Evolutionary conservation across 2,329 filamentous ascomycete species (phyloP), one percentile per base, ranked within the genome.

Genomic region (Colletotrichum scovillei): DNA sequence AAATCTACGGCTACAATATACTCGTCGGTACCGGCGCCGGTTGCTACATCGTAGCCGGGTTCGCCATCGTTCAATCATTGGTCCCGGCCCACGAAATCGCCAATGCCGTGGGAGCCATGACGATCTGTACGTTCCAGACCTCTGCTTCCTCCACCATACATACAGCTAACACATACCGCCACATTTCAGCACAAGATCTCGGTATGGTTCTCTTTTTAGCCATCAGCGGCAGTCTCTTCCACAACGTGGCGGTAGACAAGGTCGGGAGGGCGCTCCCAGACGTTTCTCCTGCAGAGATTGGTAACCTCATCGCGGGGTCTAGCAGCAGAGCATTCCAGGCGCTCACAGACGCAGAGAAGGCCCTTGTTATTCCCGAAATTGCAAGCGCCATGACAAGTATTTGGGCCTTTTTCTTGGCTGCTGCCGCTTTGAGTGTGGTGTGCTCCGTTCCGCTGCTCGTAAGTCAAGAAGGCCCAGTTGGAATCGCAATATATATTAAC

Each of bases 1-100:
- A 77, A 2, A 78, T 82, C 1, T 83, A 83, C 73, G 82, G 81
- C 28, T 82, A 79, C 55, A 77, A 70, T 7, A 78, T 85, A 14
- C 76, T 88, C 11, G 67, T 86, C 3, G 86, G 83, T 2, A 73
- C 84, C 5, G 85, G 86, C 3, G 77, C 77, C 4, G 85, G 85
- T 4, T 78, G 76, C 24, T 83, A 79, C 71, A 76, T 81, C 12
- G 81, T 84, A 63, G 81, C 83, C 4, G 78, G 78, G 1, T 84
- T 83, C 69, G 76, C 82, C 4, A 79, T 85, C 32, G 80, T 78
- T 0, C 82, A 84, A 60, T 76, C 80, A 0, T 79, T 80, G 7
- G 82, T 82, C 5, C 71, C 77, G 1, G 75, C 78, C 3, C 69
- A 77, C 2, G 78, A 82, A 12, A 76, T 83, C 6, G 66, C 81